A percentile compares a stretch with the other conserved stretches of the same genome.
Conservation (phyloP, 1,139 yeast genomes). For the Williopsis jadinii region DNA sequence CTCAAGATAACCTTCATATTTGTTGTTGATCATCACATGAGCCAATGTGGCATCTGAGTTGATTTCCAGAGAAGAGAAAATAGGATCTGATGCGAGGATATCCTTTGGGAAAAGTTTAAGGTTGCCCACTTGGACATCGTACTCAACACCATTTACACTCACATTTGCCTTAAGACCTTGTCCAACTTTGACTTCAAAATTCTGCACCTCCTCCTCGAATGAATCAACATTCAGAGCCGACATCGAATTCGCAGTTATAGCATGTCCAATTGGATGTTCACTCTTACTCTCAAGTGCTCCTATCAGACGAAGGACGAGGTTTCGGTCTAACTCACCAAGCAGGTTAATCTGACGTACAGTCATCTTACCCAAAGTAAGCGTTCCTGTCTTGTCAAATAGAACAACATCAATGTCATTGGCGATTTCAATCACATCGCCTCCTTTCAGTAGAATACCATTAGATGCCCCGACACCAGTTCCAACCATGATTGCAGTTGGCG, state of each 20-base stretch:
- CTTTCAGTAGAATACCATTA: slow-evolving; percentile 85
- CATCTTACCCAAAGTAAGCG: slow-evolving; percentile 85
- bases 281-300: slow-evolving; percentile 62
- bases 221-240: slow-evolving; percentile 4
- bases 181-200: slow-evolving; percentile 57
- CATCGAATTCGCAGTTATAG: slow-evolving; percentile 39
- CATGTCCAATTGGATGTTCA: slow-evolving; percentile 86
- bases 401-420: slow-evolving; percentile 61
- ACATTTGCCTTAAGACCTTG: slow-evolving; percentile 58
- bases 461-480: slow-evolving; percentile 96
- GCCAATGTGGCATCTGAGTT: slow-evolving; percentile 28
- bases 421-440: slow-evolving; percentile 82
- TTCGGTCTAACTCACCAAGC: slow-evolving; percentile 13
- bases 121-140: slow-evolving; percentile 51
- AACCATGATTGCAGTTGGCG: slow-evolving; percentile 98
- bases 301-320: slow-evolving; percentile 44
- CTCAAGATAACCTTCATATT: slow-evolving; percentile 57
- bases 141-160: slow-evolving; percentile 20
- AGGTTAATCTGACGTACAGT: slow-evolving; percentile 31
- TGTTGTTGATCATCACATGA: slow-evolving; percentile 44
- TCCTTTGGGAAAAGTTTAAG: slow-evolving; percentile 34
- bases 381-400: slow-evolving; percentile 93
- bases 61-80: slow-evolving; percentile 13
- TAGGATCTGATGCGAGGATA: slow-evolving; percentile 18
- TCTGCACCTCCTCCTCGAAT: slow-evolving; percentile 29